These are phyloP conservation scores for Conidiobolus incongruus DNA, from an alignment of 371 early-diverging fungal genomes.

Conservation along the genomic window DNA sequence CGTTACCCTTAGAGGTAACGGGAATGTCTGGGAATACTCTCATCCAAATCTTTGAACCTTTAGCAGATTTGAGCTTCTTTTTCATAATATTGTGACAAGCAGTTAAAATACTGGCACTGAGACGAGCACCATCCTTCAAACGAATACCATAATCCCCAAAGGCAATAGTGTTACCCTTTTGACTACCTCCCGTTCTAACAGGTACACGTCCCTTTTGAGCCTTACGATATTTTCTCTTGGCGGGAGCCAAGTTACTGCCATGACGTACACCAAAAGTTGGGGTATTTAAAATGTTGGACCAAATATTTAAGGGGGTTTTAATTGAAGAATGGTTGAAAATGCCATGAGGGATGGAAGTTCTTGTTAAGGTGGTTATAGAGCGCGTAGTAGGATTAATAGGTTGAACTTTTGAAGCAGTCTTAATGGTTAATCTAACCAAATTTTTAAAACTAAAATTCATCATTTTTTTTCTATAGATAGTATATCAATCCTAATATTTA, in stretches of 20 bases:
- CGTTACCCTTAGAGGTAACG: constrained; percentile 75
- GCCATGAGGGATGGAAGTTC: too few relatives aligned
- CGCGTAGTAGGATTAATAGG: too few relatives aligned
- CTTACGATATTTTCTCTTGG: constrained; percentile 59
- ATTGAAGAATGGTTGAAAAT: too few relatives aligned
- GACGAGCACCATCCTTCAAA: constrained; percentile 55
- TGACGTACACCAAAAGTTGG: background rate
- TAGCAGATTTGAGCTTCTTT: constrained; percentile 64
- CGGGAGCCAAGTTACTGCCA: constrained; percentile 28
- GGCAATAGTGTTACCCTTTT: constrained; percentile 63
- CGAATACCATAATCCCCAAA: constrained; percentile 83
- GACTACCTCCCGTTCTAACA: constrained; percentile 54
- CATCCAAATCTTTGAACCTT: constrained; percentile 69
- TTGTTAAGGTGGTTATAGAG: too few relatives aligned
- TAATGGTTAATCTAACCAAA: too few relatives aligned
- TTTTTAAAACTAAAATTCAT: too few relatives aligned
- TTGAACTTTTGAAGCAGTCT: too few relatives aligned
- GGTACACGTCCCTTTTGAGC: constrained; percentile 76
- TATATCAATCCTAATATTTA: too few relatives aligned
- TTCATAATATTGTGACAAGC: constrained; percentile 47
- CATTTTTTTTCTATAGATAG: too few relatives aligned
- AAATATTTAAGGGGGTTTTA: too few relatives aligned
- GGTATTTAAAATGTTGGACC: too few relatives aligned
- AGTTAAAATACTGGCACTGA: constrained; percentile 65
- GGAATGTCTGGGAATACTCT: constrained; percentile 84